phyloP scores from a whole-genome alignment of 2,329 filamentous ascomycete genomes.

The Verticillium zaregamsianum region DNA sequence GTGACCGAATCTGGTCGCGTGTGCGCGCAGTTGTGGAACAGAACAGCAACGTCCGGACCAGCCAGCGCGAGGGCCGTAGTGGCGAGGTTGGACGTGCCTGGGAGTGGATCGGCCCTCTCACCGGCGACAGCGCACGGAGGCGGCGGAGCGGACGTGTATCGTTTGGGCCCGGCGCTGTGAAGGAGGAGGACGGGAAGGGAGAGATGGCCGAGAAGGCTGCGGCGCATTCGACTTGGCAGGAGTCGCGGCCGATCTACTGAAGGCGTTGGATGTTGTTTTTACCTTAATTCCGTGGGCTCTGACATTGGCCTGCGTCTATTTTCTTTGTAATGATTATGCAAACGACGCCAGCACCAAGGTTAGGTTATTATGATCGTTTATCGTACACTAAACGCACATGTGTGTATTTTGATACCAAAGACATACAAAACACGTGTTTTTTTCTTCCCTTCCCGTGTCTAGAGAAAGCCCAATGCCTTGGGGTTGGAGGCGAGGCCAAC shows the following conservation, averaged over 20 bases:
- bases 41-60: slow-evolving; percentile 84
- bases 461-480: no score
- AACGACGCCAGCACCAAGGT: not conserved
- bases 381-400: not conserved
- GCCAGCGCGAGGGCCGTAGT: slow-evolving; percentile 63
- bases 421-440: not conserved
- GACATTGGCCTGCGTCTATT: not conserved
- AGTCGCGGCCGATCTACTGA: slow-evolving; percentile 37
- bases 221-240: slow-evolving; percentile 33
- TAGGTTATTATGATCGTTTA: not conserved
- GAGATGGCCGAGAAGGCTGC: slow-evolving; percentile 5
- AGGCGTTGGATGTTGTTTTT: not conserved
- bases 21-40: slow-evolving; percentile 84
- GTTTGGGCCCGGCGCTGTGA: slow-evolving; percentile 31
- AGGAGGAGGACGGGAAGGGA: slow-evolving; percentile 23
- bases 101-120: slow-evolving; percentile 64
- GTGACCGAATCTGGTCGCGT: slow-evolving; percentile 78
- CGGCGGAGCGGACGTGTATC: slow-evolving; percentile 51
- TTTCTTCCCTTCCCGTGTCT: no score
- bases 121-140: slow-evolving; percentile 38
- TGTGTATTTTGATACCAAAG: no score
- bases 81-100: slow-evolving; percentile 64
- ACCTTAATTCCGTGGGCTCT: slow-evolving; percentile 1
- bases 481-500: no score
- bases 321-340: slow-evolving; percentile 10